Base-by-base conservation (phyloP, 1,284 basidiomycete genomes). In the Vanrija sp. region DNA sequence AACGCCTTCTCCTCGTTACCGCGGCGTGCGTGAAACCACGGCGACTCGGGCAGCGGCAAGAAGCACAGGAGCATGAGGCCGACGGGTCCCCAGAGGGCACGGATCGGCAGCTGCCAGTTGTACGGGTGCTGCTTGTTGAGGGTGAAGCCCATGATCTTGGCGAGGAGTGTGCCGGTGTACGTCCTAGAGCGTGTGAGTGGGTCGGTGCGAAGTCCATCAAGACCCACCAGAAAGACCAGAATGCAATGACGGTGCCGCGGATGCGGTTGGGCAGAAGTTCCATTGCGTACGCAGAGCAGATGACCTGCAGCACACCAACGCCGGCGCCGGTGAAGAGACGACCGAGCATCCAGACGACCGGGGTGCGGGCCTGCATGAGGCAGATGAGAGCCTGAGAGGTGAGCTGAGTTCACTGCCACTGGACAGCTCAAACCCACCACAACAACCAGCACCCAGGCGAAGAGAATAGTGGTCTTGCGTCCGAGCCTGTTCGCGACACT, bases 401-500 rank as follows among this genome's bases (percentile, higher is more conserved):
- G 9, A 34, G 34, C 34, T 34, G 28, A 29, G 28, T 29, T 6
- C 3, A 23, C 21, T 23, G 28, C 8, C 3, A 29, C 8, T 34
- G 34, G 9, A 34, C 2, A 14, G 12, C 34, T 14, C 34, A 10
- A 19, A 12, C 42, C 19, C 15, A 49, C 54, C 3, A 44, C 25
- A 14, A 29, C 43, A 40, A 53, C 29, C 47, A 29, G 63, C 23
- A 51, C 16, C 58, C 58, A 60, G 1, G 54, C 51, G 15, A 60
- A 16, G 28, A 46, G 45, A 42, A 60, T 44, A 1, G 51, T 51
- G n/a, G 38, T 38, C 51, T 64, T 63, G 45, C 66, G 53, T 19
- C 67, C 56, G 19, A 59, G 58, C 29, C 51, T 19, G 56, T 66
- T 65, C 10, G 58, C 51, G 29, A 60, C 46, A 42, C 58, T 52